Conservation (phyloP, 441 rosid species). For the Pelargonium australe region DNA sequence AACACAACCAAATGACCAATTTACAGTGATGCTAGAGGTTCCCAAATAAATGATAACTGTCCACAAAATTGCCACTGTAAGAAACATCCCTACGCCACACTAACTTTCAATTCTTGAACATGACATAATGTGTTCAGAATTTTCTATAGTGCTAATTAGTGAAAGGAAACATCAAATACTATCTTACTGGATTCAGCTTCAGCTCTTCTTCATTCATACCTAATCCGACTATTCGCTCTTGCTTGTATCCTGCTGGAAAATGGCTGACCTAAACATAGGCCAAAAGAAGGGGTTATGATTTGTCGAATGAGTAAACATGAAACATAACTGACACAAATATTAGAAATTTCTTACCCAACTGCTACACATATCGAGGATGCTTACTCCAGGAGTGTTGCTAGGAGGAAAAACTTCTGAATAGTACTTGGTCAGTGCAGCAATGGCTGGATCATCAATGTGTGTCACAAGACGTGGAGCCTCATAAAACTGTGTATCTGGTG, state of each 20-base stretch:
- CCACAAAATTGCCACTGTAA: not conserved
- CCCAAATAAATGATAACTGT: not conserved
- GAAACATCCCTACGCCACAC: not conserved
- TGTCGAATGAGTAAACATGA: slow-evolving; percentile 8
- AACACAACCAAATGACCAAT: not conserved
- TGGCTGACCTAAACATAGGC: slow-evolving; percentile 65
- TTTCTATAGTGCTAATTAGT: not conserved
- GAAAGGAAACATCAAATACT: not conserved
- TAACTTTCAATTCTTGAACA: not conserved
- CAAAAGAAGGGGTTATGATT: slow-evolving; percentile 13
- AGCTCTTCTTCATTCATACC: slow-evolving; percentile 93
- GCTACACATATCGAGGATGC: slow-evolving; percentile 89
- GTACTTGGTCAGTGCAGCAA: slow-evolving; percentile 69
- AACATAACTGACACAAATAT: not conserved
- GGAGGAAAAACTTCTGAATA: slow-evolving; percentile 74
- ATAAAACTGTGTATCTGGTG: slow-evolving; percentile 64
- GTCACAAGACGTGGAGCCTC: slow-evolving; percentile 82
- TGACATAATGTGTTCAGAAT: not conserved
- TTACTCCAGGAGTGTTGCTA: slow-evolving; percentile 61
- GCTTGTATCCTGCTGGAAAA: slow-evolving; percentile 80
- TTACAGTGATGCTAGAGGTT: not conserved
- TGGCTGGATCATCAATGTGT: slow-evolving; percentile 81
- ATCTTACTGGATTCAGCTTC: slow-evolving; percentile 58
- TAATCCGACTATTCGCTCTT: slow-evolving; percentile 66
- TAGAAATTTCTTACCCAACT: slow-evolving; percentile 66